A percentile compares a stretch with the other conserved stretches of the same genome.
Evolutionary conservation across 1,284 basidiomycete species (phyloP).

Genomic region (Athelia psychrophila): DNA sequence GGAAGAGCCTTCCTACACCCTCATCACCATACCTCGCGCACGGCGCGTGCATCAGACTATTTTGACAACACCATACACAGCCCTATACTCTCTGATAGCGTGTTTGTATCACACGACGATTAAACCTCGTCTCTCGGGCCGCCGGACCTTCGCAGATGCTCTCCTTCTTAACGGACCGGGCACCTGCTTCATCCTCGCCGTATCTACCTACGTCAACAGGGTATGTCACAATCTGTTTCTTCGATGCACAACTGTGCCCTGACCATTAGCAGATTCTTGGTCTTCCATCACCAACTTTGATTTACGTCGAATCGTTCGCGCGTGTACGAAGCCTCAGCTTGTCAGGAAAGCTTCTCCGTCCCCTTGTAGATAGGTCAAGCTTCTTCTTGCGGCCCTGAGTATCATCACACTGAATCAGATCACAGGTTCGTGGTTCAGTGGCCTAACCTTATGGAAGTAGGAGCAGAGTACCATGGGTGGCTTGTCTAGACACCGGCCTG

Average conservation of each 20-base stretch:
- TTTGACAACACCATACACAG: slow-evolving; percentile 64
- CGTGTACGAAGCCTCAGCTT: slow-evolving; percentile 82
- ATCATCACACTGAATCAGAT: slow-evolving; percentile 4
- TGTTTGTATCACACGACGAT: slow-evolving; percentile 60
- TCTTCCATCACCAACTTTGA: slow-evolving; percentile 65
- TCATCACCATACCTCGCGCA: slow-evolving; percentile 81
- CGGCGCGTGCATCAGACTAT: slow-evolving; percentile 80
- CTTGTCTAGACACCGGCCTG: slow-evolving; percentile 47
- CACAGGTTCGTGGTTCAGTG: slow-evolving; percentile 85
- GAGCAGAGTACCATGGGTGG: slow-evolving; percentile 57
- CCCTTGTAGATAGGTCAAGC: slow-evolving; percentile 77
- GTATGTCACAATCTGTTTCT: slow-evolving; percentile 44
- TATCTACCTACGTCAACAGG: slow-evolving; percentile 71
- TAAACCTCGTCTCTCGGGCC: slow-evolving; percentile 34
- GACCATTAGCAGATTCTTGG: slow-evolving; percentile 65
- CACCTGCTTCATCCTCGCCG: slow-evolving; percentile 83
- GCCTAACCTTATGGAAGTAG: slow-evolving; percentile 54
- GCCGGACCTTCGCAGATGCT: slow-evolving; percentile 61
- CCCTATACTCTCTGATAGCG: slow-evolving; percentile 54
- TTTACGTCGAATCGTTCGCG: slow-evolving; percentile 96
- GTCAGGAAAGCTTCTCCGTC: slow-evolving; percentile 79
- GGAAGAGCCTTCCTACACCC: slow-evolving; percentile 31
- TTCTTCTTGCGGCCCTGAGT: slow-evolving; percentile 3
- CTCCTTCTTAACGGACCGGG: slow-evolving; percentile 95
- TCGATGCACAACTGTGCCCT: slow-evolving; percentile 11